These are phyloP conservation scores for Dryas integrifolia DNA, from an alignment of 331 rosid genomes.

Conservation along the genomic window DNA sequence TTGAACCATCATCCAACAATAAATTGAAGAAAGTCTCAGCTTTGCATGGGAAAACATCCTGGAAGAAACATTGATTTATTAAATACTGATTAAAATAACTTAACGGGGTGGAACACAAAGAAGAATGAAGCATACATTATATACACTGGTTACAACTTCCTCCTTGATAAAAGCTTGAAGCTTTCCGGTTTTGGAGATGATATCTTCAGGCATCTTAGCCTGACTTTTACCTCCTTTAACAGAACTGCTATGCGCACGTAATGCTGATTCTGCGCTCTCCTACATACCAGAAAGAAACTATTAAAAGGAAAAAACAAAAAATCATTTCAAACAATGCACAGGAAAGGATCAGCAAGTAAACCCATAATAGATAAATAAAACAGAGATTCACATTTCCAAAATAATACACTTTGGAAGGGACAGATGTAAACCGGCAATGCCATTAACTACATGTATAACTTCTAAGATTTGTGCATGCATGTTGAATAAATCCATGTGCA, in stretches of 20 bases:
- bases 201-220: slow-evolving; percentile 53
- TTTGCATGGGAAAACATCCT: slow-evolving; percentile 78
- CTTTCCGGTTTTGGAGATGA: slow-evolving; percentile 49
- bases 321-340: not conserved
- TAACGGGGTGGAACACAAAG: slow-evolving; percentile 24
- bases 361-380: not conserved
- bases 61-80: slow-evolving; percentile 35
- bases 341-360: not conserved
- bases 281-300: slow-evolving; percentile 32
- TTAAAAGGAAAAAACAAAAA: slow-evolving; percentile 14
- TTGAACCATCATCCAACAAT: slow-evolving; percentile 64
- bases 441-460: not conserved
- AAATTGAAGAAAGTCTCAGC: slow-evolving; percentile 75
- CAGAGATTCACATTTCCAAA: not conserved
- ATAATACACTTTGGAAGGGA: slow-evolving; percentile 2
- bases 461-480: not conserved
- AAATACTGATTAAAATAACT: slow-evolving; percentile 25
- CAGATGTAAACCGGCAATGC: not conserved
- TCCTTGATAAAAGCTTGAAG: slow-evolving; percentile 70
- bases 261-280: slow-evolving; percentile 89
- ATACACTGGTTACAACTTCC: slow-evolving; percentile 64
- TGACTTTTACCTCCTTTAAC: slow-evolving; percentile 48
- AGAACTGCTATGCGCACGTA: slow-evolving; percentile 98
- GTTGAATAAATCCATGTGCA: not conserved
- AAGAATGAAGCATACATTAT: slow-evolving; percentile 54